Evolutionary conservation across 2,329 filamentous ascomycete species (phyloP).

Genomic region (Colletotrichum euphorbiae): DNA sequence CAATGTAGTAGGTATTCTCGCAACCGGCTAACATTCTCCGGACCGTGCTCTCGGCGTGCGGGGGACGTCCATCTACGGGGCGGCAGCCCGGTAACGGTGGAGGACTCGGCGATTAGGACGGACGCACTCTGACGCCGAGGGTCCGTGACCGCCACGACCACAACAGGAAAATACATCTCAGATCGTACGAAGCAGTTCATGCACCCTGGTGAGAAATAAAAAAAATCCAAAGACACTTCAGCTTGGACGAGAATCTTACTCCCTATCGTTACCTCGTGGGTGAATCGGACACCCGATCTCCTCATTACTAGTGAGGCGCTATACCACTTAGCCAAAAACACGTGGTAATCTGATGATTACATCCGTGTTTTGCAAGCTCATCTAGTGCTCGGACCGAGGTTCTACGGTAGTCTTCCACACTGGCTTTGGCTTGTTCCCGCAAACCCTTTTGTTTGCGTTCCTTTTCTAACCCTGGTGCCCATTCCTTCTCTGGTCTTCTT

Average conservation of each 20-base stretch:
- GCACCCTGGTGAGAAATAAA: neutral
- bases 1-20: neutral
- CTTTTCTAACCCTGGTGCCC: no score
- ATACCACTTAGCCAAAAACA: constrained; percentile 37
- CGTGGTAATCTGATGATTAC: no score
- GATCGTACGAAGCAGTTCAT: no score
- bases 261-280: constrained; percentile 17
- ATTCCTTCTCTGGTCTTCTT: no score
- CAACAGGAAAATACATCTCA: no score
- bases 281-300: constrained; percentile 36
- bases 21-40: neutral
- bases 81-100: neutral
- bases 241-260: no score
- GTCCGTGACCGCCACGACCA: no score
- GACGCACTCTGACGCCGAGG: no score
- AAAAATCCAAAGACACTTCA: no score
- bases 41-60: neutral
- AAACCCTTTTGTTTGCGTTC: no score
- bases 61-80: neutral
- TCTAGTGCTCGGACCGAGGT: no score
- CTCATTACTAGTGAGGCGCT: constrained; percentile 39
- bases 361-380: no score
- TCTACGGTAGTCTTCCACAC: neutral
- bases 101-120: neutral
- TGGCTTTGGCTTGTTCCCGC: fast-evolving